Base-by-base conservation (phyloP, 306 rosid species). In the Hippophae rhamnoides region DNA sequence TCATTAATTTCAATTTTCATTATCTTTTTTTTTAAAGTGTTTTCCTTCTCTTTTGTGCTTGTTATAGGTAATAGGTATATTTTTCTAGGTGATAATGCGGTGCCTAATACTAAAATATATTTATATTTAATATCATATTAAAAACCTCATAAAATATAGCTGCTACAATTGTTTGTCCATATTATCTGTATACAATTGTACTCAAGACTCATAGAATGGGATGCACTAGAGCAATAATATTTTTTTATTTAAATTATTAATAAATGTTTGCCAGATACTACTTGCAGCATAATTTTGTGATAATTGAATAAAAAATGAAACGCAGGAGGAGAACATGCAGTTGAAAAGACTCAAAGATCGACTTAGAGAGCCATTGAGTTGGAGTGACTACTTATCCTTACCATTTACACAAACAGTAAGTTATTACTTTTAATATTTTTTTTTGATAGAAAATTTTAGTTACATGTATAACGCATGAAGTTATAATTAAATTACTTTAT, bases 401-500 rank as follows among this genome's bases (percentile, higher is more conserved):
- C 77, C 95, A 71, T 92, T 92, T 75, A 92, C 96, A 62, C 96
- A 92, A 72, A 75, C 58, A 48, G 99, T 87, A 83, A 81, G 84
- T 43, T 1, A 10, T 18, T 18, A 18, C 1, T 18, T 18, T 18
- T 18, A 18, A 18, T 18, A 18, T 18, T 0, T 18, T 18, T 18
- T 18, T 18, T 0, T 18, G 23, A 18, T 18, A 1, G 23, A 18
- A 18, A 18, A 18, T 18, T 18, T 18, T 18, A 18, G 23, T 18
- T 18, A 18, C 18, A 18, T 18, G 18, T 0, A 18, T 18, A 18
- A 18, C 18, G 18, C 18, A 18, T 18, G 18, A 18, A 18, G 23
- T 18, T 18, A 18, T 18, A 18, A 18, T 18, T 18, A 18, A 0
- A 18, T 0, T 18, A 18, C 1, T 18, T 18, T 18, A 18, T 18